Base-by-base conservation (phyloP, 768 basidiomycete genomes). In the Leccinum rimulosum region DNA sequence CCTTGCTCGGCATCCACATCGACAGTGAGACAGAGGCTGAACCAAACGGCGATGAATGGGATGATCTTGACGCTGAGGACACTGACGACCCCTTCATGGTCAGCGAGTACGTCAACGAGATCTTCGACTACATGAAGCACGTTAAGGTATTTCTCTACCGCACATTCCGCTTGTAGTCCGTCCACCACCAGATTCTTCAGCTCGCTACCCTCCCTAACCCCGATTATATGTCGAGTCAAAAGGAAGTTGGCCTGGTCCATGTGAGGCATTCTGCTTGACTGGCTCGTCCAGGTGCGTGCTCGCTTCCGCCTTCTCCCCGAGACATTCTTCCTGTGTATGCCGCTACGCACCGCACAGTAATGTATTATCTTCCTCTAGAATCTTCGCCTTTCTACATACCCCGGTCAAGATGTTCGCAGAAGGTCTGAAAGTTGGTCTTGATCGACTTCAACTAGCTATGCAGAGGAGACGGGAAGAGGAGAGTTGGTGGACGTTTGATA, bases 11-110 rank as follows among this genome's bases (percentile, higher is more conserved):
- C 36, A 75, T 71, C 14, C 63, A 66, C 12, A 63, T 71, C 31
- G 76, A 84, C 36, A 77, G 76, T 9, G 83, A 85, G 61, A 71
- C 67, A 3, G 90, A 89, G 68, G 86, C 83, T 4, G 86, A n/a
- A 63, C 86, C 86, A 5, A 79, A 88, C 58, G 79, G 79, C 62
- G 65, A 77, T 68, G 77, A 81, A 69, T 98, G 94, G 95, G 90
- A 90, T 31, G 96, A 98, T 68, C 82, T 98, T 15, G 95, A 98
- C 64, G 86, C 84, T 1, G 94, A 95, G 19, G 95, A 98, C 70
- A 84, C 79, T 54, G 93, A 94, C 52, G 96, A 99, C 69, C 97
- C 96, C 14, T 80, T 93, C 60, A 98, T 98, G 95, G 95, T 97
- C 64, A 89, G 88, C 76, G 93, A 98, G 74, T 98, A 99, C 69